Base-by-base conservation (phyloP, 1,139 yeast species). In the Geotrichum histeridarum region DNA sequence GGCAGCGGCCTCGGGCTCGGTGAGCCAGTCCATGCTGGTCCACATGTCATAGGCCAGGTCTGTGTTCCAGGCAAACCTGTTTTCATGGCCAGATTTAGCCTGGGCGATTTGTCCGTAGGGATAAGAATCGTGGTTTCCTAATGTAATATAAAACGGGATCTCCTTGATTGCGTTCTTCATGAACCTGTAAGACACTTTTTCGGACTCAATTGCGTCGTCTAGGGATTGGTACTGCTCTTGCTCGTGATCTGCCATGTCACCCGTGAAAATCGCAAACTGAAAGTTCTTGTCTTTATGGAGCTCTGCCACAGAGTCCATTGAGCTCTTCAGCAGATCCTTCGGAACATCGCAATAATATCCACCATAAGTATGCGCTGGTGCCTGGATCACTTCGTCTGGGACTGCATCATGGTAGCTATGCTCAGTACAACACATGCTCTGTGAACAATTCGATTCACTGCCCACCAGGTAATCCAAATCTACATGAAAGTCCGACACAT, bases 71-170 rank as follows among this genome's bases (percentile, higher is more conserved):
- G 77, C 73, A 64, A 80, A 81, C 54, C 78, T 69, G 60, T 77
- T 76, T 50, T 73, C 73, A 58, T 72, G 76, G 8, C 78, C 78
- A 33, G 77, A 73, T 45, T 68, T 64, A 55, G 75, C 70, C 48
- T 83, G 86, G 1, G 88, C 83, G 55, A 82, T 67, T 67, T 83
- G 87, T 15, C 83, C 86, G 63, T 82, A 83, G 15, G 90, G 89
- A 73, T 78, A 84, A 18, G 84, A 79, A 64, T 84, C 90, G 67
- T 84, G 90, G 67, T 84, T 83, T 18, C 90, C 90, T 60, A 84
- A 71, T 37, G 80, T 80, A 11, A 87, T 78, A 64, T 72, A 83
- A 15, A 84, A 78, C 4, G 88, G 84, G 17, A 80, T 68, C 53
- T 79, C 72, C 11, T 74, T 71, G 4, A 43, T 15, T n/a, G 47